Percentiles rank a stretch among this genome's conserved stretches.
These are phyloP conservation scores for Eutrema japonicum DNA, from an alignment of 345 rosid genomes.

Conservation along the genomic window DNA sequence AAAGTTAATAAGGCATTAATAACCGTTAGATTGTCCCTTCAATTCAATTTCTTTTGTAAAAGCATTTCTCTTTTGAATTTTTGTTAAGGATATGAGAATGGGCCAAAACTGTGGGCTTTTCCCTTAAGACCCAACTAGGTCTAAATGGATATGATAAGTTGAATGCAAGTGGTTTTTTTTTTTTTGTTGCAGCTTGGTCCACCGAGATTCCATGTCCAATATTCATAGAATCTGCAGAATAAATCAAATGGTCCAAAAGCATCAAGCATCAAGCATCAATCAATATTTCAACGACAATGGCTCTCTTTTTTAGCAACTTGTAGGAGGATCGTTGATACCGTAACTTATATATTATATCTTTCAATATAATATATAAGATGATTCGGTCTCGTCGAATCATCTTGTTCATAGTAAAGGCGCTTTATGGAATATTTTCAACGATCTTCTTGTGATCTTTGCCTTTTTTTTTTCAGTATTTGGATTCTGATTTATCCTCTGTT, in stretches of 20 bases:
- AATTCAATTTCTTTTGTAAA: not conserved
- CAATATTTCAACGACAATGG: slow-evolving; percentile 17
- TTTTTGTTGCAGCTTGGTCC: slow-evolving; percentile 21
- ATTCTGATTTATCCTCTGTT: slow-evolving; percentile 32
- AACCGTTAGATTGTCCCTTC: slow-evolving; percentile 4
- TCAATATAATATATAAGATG: no score
- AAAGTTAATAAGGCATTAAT: not conserved
- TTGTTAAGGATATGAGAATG: not conserved
- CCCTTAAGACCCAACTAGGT: not conserved
- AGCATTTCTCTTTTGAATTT: not conserved
- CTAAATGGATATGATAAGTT: slow-evolving; percentile 18
- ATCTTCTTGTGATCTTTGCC: slow-evolving; percentile 21
- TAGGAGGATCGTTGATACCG: slow-evolving; percentile 30
- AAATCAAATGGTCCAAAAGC: slow-evolving; percentile 44
- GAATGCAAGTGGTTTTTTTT: slow-evolving; percentile 28
- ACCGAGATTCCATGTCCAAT: slow-evolving; percentile 28
- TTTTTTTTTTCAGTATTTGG: not conserved
- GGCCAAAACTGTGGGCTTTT: not conserved
- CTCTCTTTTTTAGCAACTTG: slow-evolving; percentile 35
- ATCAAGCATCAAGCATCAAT: slow-evolving; percentile 25
- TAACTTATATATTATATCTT: no score
- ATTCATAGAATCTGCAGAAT: slow-evolving; percentile 20
- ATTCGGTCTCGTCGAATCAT: slow-evolving; percentile 34
- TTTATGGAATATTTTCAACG: slow-evolving; percentile 27
- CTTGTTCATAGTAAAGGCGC: slow-evolving; percentile 12